phyloP scores from a whole-genome alignment of 1,139 yeast species.

The Groenewaldozyma sp. region DNA sequence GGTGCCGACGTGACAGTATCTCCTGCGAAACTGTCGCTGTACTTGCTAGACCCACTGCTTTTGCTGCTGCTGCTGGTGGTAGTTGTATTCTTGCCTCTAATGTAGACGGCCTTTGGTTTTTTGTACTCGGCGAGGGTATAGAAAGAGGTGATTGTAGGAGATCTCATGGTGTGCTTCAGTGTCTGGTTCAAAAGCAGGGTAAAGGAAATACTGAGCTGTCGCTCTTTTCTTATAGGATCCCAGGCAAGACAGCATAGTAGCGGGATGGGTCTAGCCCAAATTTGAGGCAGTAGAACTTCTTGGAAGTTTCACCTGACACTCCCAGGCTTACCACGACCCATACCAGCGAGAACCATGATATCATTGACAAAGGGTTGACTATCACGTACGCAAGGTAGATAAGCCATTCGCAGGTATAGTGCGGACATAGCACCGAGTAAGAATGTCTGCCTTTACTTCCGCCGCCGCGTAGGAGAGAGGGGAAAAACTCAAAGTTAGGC shows the following conservation, averaged over 20 bases:
- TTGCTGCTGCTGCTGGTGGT: no score
- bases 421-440: slow-evolving; percentile 55
- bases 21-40: not conserved
- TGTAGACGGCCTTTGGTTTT: not conserved
- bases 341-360: slow-evolving; percentile 22
- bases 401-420: slow-evolving; percentile 65
- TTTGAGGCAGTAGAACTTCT: slow-evolving; percentile 38
- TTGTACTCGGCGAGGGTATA: slow-evolving; percentile 11
- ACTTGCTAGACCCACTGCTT: not conserved
- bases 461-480: no score
- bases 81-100: no score
- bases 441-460: slow-evolving; percentile 32
- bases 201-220: no score
- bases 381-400: slow-evolving; percentile 38
- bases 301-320: slow-evolving; percentile 53
- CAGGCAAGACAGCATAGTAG: not conserved
- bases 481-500: slow-evolving; percentile 39
- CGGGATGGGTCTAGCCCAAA: slow-evolving; percentile 10
- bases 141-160: slow-evolving; percentile 18
- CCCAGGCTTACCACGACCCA: slow-evolving; percentile 59
- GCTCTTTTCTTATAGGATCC: not conserved
- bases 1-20: no score
- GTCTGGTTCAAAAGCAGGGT: no score
- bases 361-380: slow-evolving; percentile 3
- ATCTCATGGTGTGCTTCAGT: slow-evolving; percentile 1